Base-by-base conservation (phyloP, 192 early-diverging fungal genomes). In the Gigaspora rosea region DNA sequence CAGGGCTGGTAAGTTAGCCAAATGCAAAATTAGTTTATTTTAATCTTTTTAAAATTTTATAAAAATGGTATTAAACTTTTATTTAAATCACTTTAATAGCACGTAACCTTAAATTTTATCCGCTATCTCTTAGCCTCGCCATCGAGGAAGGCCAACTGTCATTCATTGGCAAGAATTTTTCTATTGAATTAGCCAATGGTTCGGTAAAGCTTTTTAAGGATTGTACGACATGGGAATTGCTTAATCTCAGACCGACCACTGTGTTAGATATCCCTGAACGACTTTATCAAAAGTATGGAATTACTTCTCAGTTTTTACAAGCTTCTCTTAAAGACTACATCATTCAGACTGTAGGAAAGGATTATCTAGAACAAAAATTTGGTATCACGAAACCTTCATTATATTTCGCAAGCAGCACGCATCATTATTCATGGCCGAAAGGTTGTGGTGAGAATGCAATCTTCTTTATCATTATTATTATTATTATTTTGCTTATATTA, bases 381-480 rank as follows among this genome's bases (percentile, higher is more conserved):
- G 9, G 4, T 1, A 62, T 62, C 32, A 22, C 20, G 32, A 32
- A 62, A 2, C 12, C 61, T 13, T 27, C 4, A 7, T 20, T 62
- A 1, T 62, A 62, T 22, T 62, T 62, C 32, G 22, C 32, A 62
- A 62, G 27, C 32, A 3, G 20, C 4, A 62, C 61, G 6, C 20
- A 27, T 7, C 61, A 62, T 62, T 62, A 62, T 35, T 62, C 61
- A 35, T 62, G 61, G 61, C 61, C 61, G 8, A 62, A 62, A 13
- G 61, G 61, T 62, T 62, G 61, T 35, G 61, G 61, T 62, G 27
- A 62, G 61, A 27, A 27, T 27, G n/a, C n/a, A n/a, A n/a, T n/a
- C n/a, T n/a, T n/a, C n/a, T n/a, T 27, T 27, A 27, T 27, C 27
- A 27, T 27, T 27, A 27, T 27, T 27, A 27, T 27, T 27, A 27